Base-by-base conservation (phyloP, 1,139 yeast genomes). In the Tardiomyces digboiensis region DNA sequence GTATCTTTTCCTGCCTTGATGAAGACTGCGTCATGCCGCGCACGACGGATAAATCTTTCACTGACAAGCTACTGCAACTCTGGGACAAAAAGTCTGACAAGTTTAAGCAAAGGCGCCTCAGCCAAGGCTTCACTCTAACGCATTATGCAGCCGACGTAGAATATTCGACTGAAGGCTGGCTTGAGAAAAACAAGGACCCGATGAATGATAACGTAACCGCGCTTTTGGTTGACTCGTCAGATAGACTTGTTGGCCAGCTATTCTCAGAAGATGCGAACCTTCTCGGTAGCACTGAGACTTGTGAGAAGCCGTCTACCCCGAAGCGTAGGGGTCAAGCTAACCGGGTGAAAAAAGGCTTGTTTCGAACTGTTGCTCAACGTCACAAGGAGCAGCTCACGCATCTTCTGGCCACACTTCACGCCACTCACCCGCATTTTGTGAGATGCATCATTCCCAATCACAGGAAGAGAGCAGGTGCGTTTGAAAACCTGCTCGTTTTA, bases 91-190 rank as follows among this genome's bases (percentile, higher is more conserved):
- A 67, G 42, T 67, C 74, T 13, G 60, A 68, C 21, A 84, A 85
- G 59, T 86, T 82, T 62, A 74, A 72, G 46, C 79, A 91, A 20
- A 84, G 91, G 44, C 82, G 84, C 52, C 58, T 67, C 14, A 60
- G 60, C 18, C 66, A 62, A 43, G 74, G 74, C 1, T 93, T 93
- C 57, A 72, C 87, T 10, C 70, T 93, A 23, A 82, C 85, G 47
- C 98, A 93, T 65, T 91, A 91, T 64, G 98, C 98, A 19, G 97
- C 96, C 7, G 82, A 78, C 49, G 99, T 93, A 26, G 96, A 89
- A 55, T 93, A 93, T 62, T 78, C 84, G 41, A 84, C 89, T 19
- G 91, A 82, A 23, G 89, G 89, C 36, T 93, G 98, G 98, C 68
- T 93, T 21, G 89, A 87, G 53, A 93, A 91, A 65, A 93, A 93